A percentile compares a stretch with the other conserved stretches of the same genome.
These are phyloP conservation scores for Aspergillus viridinutans DNA, from an alignment of 2,329 filamentous ascomycete genomes.

Conservation along the genomic window DNA sequence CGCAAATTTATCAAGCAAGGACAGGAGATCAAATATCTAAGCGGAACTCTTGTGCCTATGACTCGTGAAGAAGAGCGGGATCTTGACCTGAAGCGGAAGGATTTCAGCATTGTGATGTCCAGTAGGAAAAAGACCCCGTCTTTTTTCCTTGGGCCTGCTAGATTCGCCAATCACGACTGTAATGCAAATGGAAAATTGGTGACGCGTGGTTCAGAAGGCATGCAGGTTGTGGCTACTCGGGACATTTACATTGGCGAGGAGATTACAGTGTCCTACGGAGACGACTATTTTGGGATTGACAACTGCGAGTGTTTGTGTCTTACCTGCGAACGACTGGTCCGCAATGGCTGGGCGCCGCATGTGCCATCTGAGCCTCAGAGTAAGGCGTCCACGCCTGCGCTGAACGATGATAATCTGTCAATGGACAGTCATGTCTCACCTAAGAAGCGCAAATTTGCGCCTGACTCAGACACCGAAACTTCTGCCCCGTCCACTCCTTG, in stretches of 20 bases:
- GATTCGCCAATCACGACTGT: constrained; percentile 97
- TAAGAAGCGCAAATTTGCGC: constrained; percentile 27
- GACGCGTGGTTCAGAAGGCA: constrained; percentile 77
- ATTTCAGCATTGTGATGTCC: constrained; percentile 96
- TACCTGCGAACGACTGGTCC: constrained; percentile 70
- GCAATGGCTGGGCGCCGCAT: constrained; percentile 75
- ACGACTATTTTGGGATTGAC: constrained; percentile 90
- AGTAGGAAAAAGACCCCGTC: constrained; percentile 86
- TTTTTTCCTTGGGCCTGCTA: constrained; percentile 88
- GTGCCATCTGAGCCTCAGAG: constrained; percentile 34
- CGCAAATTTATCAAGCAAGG: constrained; percentile 73
- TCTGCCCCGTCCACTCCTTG: constrained; percentile 25
- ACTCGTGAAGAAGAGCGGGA: constrained; percentile 85
- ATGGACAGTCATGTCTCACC: constrained; percentile 15
- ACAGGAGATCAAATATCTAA: constrained; percentile 84
- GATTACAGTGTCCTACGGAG: constrained; percentile 93
- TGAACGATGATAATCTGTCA: constrained; percentile 20
- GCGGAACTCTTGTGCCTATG: constrained; percentile 86
- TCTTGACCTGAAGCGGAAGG: constrained; percentile 75
- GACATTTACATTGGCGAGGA: constrained; percentile 86
- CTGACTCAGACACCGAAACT: constrained; percentile 25
- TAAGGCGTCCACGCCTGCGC: constrained; percentile 29
- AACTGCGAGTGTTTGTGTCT: constrained; percentile 93
- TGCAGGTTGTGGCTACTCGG: constrained; percentile 80
- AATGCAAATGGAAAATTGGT: constrained; percentile 83